A percentile compares a stretch with the other conserved stretches of the same genome.
Evolutionary conservation across 2,329 filamentous ascomycete species (phyloP).

Genomic region (Diplodia corticola): DNA sequence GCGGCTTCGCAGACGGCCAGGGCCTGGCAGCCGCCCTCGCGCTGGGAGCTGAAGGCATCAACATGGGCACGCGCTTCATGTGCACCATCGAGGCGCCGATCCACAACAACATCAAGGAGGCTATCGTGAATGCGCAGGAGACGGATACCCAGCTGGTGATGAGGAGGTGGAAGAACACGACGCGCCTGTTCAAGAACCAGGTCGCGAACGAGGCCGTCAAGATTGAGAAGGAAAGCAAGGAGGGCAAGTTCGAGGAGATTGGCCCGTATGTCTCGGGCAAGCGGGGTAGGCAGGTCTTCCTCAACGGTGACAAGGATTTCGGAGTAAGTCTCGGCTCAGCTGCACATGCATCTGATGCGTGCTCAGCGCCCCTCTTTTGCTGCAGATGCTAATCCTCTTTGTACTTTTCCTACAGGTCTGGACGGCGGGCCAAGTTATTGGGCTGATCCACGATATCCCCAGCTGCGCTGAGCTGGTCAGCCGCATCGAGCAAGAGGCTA

Average conservation of each 20-base stretch:
- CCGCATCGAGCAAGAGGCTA: constrained; percentile 50
- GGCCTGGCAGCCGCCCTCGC: constrained; percentile 88
- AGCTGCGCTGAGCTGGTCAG: constrained; percentile 48
- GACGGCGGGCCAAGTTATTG: constrained; percentile 94
- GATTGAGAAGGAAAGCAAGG: constrained; percentile 78
- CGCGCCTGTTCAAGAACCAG: constrained; percentile 85
- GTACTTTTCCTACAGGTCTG: constrained; percentile 66
- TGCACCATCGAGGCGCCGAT: constrained; percentile 91
- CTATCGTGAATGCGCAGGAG: constrained; percentile 85
- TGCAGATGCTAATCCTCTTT: constrained; percentile 21
- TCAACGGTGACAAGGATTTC: constrained; percentile 86
- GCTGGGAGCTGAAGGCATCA: constrained; percentile 89
- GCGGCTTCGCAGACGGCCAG: constrained; percentile 92
- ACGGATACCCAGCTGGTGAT: constrained; percentile 88
- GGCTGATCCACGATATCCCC: constrained; percentile 54
- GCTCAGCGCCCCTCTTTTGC: neutral
- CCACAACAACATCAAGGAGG: constrained; percentile 88
- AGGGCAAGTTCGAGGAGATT: constrained; percentile 86
- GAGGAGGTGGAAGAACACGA: constrained; percentile 90
- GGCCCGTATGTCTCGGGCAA: constrained; percentile 86
- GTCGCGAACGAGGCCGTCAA: constrained; percentile 77
- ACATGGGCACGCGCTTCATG: constrained; percentile 99
- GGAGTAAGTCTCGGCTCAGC: constrained; percentile 63
- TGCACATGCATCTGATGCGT: neutral
- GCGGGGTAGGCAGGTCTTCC: constrained; percentile 85